These are phyloP conservation scores for Cladosporium phlei DNA, from an alignment of 2,329 filamentous ascomycete genomes.

Conservation along the genomic window DNA sequence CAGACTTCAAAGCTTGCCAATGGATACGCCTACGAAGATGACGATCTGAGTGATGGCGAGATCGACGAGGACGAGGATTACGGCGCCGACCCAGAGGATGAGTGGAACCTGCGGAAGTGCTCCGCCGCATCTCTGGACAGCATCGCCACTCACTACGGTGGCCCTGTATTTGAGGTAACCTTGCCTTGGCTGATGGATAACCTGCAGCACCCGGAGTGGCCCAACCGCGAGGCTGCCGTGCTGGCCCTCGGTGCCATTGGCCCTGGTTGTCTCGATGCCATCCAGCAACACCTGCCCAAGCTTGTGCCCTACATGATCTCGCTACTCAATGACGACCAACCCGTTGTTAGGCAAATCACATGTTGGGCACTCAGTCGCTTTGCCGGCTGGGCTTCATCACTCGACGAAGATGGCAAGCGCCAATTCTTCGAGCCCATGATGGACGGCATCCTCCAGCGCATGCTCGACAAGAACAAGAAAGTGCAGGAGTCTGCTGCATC, in stretches of 20 bases:
- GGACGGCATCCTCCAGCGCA: slow-evolving; percentile 88
- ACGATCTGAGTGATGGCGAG: slow-evolving; percentile 82
- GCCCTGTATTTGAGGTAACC: slow-evolving; percentile 83
- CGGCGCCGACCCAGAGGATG: slow-evolving; percentile 73
- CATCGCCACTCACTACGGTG: slow-evolving; percentile 84
- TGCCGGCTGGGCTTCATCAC: slow-evolving; percentile 81
- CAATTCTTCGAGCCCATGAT: slow-evolving; percentile 92
- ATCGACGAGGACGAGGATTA: slow-evolving; percentile 71
- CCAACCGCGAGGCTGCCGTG: slow-evolving; percentile 86
- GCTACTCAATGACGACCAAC: slow-evolving; percentile 76
- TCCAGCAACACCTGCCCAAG: slow-evolving; percentile 84
- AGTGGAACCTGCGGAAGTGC: slow-evolving; percentile 94
- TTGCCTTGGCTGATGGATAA: slow-evolving; percentile 89
- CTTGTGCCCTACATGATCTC: slow-evolving; percentile 86
- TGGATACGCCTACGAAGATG: slow-evolving; percentile 46
- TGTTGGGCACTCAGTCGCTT: slow-evolving; percentile 97
- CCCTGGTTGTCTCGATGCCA: slow-evolving; percentile 85
- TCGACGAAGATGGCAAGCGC: slow-evolving; percentile 64
- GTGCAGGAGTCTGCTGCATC: slow-evolving; percentile 95
- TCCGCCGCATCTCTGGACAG: slow-evolving; percentile 93
- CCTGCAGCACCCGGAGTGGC: slow-evolving; percentile 83
- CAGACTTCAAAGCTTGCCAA: slow-evolving; percentile 45
- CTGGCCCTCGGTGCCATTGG: slow-evolving; percentile 91
- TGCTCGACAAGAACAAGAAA: slow-evolving; percentile 96
- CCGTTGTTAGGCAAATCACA: slow-evolving; percentile 91